A percentile compares a stretch with the other conserved stretches of the same genome.
These are phyloP conservation scores for Stagonosporopsis vannaccii DNA, from an alignment of 2,329 filamentous ascomycete genomes.

Conservation along the genomic window DNA sequence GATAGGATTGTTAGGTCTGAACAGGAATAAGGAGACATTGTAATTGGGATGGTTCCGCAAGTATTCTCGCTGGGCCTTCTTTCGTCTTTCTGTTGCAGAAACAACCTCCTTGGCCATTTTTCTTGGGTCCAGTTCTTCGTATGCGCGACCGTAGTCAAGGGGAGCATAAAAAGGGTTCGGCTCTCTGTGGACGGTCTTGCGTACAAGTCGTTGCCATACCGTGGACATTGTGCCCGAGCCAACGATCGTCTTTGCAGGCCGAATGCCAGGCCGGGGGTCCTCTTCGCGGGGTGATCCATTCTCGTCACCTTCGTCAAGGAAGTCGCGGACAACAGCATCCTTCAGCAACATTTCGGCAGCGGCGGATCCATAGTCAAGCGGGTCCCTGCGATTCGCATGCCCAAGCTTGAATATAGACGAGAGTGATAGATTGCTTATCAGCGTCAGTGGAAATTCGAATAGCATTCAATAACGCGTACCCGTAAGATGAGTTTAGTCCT, in stretches of 20 bases:
- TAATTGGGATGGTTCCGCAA: slow-evolving; percentile 85
- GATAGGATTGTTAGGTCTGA: slow-evolving; percentile 78
- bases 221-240: slow-evolving; percentile 67
- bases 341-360: slow-evolving; percentile 97
- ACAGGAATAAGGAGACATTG: slow-evolving; percentile 90
- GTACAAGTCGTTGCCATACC: slow-evolving; percentile 67
- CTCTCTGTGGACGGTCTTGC: slow-evolving; percentile 69
- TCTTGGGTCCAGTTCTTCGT: slow-evolving; percentile 82
- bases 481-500: slow-evolving; percentile 66
- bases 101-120: slow-evolving; percentile 92
- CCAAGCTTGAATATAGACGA: slow-evolving; percentile 69
- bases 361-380: slow-evolving; percentile 88
- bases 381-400: slow-evolving; percentile 73
- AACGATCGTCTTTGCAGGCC: slow-evolving; percentile 53
- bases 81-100: slow-evolving; percentile 79
- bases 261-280: slow-evolving; percentile 46
- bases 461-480: slow-evolving; percentile 44
- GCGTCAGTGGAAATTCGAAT: slow-evolving; percentile 16
- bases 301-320: slow-evolving; percentile 76
- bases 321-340: slow-evolving; percentile 92
- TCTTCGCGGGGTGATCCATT: slow-evolving; percentile 32
- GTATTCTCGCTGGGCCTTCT: slow-evolving; percentile 89
- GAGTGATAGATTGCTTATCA: slow-evolving; percentile 71
- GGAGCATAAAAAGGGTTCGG: slow-evolving; percentile 96
- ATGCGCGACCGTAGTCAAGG: slow-evolving; percentile 72